These are phyloP conservation scores for Scopulariopsis brevicaulis DNA, from an alignment of 2,329 filamentous ascomycete genomes.

Conservation along the genomic window DNA sequence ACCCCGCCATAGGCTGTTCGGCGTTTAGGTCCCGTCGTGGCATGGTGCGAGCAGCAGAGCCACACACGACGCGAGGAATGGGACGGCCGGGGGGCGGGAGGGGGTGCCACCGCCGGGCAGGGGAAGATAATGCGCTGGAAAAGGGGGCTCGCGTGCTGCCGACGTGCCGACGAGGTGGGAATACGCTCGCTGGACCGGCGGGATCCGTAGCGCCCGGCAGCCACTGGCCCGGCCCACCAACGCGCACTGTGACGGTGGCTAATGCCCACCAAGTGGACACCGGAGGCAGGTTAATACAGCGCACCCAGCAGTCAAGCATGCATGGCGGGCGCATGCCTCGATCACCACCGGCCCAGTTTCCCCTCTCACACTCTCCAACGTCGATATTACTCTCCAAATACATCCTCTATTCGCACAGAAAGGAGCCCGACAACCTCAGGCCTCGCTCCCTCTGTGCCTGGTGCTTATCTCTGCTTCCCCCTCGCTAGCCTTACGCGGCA, in stretches of 20 bases:
- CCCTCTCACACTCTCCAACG: not conserved
- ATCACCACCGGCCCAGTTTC: not conserved
- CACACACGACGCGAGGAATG: not conserved
- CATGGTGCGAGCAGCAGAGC: not conserved
- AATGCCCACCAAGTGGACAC: too few relatives aligned
- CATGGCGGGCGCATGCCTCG: not conserved
- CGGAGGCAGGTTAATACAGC: not conserved
- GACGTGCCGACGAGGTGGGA: not conserved
- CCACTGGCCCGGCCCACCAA: not conserved
- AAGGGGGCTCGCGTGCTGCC: not conserved
- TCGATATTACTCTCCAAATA: not conserved
- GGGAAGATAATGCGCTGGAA: not conserved
- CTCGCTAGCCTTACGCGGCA: not conserved
- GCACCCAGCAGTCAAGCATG: not conserved
- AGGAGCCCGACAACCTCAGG: not conserved
- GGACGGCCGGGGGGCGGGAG: not conserved
- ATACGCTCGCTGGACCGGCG: not conserved
- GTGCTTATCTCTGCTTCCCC: not conserved
- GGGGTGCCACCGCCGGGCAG: not conserved
- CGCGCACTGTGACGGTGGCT: not conserved
- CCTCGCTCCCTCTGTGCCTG: not conserved
- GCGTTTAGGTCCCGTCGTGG: not conserved
- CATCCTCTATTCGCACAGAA: not conserved
- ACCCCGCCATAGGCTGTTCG: not conserved
- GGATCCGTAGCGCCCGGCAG: not conserved